A percentile compares a stretch with the other conserved stretches of the same genome.
Conservation (phyloP, 441 rosid species). For the Viola pubescens region DNA sequence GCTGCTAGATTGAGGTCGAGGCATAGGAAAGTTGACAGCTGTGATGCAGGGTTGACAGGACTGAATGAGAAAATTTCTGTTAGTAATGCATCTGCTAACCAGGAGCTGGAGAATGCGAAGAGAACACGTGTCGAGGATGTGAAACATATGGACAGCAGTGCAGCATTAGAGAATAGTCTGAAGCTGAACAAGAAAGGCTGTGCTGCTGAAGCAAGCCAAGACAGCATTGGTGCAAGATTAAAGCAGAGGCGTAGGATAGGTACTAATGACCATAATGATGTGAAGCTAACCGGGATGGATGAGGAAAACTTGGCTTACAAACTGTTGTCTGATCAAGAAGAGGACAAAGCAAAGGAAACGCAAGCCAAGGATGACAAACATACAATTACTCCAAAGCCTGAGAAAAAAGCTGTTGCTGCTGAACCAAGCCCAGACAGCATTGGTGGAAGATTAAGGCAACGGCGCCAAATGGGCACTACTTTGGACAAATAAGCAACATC, state of each 20-base stretch:
- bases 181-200: constrained; percentile 15
- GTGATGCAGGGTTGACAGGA: too few relatives aligned
- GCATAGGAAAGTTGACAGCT: too few relatives aligned
- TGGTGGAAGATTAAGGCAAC: constrained; percentile 45
- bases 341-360: constrained; percentile 15
- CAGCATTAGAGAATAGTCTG: not conserved
- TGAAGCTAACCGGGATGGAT: constrained; percentile 4
- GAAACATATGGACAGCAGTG: not conserved
- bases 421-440: constrained; percentile 36
- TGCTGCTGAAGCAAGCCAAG: constrained; percentile 13
- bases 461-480: constrained; percentile 22
- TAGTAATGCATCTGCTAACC: too few relatives aligned
- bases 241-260: constrained; percentile 18
- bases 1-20: too few relatives aligned
- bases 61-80: too few relatives aligned
- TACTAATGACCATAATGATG: not conserved
- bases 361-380: constrained; percentile 3
- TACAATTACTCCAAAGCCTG: constrained; percentile 15
- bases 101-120: too few relatives aligned
- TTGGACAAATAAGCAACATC: constrained; percentile 4
- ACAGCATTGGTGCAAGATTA: constrained; percentile 29
- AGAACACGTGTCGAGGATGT: too few relatives aligned
- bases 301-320: constrained; percentile 8
- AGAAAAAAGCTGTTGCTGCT: constrained; percentile 18
- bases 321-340: not conserved